Conservation (phyloP, 140 eudicot species). For the Flaveria floridana region DNA sequence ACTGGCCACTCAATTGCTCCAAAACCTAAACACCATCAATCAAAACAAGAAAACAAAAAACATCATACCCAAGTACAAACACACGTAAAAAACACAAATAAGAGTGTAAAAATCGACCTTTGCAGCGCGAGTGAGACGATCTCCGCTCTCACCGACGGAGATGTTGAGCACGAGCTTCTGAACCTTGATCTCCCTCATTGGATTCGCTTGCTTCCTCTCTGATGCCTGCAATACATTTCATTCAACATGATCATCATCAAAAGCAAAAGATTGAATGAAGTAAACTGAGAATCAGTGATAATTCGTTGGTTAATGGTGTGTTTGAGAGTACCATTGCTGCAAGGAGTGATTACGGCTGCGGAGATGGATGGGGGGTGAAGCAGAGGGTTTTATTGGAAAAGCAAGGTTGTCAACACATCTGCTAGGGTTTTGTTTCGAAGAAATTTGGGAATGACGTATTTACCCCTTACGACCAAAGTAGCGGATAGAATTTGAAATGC, state of each 20-base stretch:
- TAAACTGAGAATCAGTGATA: too few relatives aligned
- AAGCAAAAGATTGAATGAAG: background rate
- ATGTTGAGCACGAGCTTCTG: conserved; percentile 64
- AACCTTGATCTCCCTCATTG: conserved; percentile 63
- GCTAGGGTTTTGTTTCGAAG: conserved; percentile 8
- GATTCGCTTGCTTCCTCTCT: conserved; percentile 56
- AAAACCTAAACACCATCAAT: conserved; percentile 27
- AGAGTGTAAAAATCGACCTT: conserved; percentile 24
- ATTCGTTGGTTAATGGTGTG: background rate
- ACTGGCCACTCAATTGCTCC: conserved; percentile 23
- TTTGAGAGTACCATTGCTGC: conserved; percentile 11
- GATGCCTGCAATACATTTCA: conserved; percentile 38
- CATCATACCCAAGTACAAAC: background rate
- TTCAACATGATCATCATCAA: background rate
- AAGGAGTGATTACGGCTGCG: background rate
- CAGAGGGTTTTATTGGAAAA: background rate
- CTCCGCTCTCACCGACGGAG: conserved; percentile 61
- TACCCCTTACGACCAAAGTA: background rate
- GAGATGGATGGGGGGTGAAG: conserved; percentile 3
- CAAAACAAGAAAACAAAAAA: background rate
- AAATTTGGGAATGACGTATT: background rate
- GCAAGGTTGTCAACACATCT: background rate
- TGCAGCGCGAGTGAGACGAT: conserved; percentile 65
- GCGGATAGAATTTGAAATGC: background rate
- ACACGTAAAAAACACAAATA: background rate